These are phyloP conservation scores for Hyaloscypha finlandica DNA, from an alignment of 495 filamentous ascomycete genomes.

Conservation along the genomic window DNA sequence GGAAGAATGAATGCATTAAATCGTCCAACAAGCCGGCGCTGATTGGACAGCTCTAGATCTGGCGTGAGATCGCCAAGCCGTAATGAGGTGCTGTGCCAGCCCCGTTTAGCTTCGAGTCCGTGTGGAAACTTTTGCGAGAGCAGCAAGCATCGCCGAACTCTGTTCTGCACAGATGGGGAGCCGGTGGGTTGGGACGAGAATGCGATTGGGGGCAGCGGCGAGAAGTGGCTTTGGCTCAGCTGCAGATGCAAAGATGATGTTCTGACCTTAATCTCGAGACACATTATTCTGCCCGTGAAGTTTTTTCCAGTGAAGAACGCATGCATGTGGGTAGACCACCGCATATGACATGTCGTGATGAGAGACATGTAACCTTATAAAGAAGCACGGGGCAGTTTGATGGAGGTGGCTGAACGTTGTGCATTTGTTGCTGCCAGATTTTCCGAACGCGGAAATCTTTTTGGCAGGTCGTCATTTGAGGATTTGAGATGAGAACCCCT, in stretches of 20 bases:
- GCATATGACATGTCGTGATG: not conserved
- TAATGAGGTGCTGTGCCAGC: not conserved
- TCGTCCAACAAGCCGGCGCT: not conserved
- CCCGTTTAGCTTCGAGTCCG: constrained; percentile 16
- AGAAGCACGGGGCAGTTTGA: not conserved
- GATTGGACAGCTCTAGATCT: constrained; percentile 19
- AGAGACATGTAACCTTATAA: not conserved
- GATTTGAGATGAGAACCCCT: not conserved
- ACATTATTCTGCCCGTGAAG: not conserved
- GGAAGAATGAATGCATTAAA: not conserved
- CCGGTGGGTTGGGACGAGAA: not conserved
- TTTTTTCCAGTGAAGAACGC: not conserved
- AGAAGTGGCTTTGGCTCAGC: not conserved
- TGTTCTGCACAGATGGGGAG: constrained; percentile 8
- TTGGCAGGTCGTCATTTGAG: not conserved
- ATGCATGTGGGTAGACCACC: not conserved
- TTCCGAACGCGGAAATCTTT: not conserved
- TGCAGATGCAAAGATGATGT: not conserved
- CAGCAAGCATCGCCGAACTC: not conserved
- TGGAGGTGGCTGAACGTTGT: not conserved
- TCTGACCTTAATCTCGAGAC: not conserved
- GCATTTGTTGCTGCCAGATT: not conserved
- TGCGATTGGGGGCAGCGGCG: not conserved
- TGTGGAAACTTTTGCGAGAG: not conserved
- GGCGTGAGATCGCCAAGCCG: constrained; percentile 11